phyloP scores from a whole-genome alignment of 805 yeast genomes.

The Metschnikowia arizonensis region DNA sequence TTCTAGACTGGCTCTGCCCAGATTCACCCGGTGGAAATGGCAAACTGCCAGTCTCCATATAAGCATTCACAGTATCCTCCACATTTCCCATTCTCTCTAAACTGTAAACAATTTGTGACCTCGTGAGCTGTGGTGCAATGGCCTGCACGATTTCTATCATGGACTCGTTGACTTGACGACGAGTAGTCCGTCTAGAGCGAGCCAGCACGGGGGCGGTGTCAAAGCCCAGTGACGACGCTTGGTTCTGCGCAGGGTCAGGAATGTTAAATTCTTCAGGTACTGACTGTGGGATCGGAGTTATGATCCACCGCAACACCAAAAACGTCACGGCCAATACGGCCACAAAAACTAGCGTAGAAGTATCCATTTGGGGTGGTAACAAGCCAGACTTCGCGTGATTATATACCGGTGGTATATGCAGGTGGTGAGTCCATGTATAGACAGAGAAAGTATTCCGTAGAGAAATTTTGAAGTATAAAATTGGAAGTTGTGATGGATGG shows the following conservation, averaged over 20 bases:
- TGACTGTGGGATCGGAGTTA: constrained; percentile 51
- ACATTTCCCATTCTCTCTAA: constrained; percentile 76
- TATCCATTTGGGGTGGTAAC: constrained; percentile 39
- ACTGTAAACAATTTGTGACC: constrained; percentile 68
- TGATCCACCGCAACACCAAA: constrained; percentile 61
- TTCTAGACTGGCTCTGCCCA: background rate
- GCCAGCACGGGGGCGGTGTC: background rate
- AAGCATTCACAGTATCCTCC: constrained; percentile 71
- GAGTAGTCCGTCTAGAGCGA: constrained; percentile 17
- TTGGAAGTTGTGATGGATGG: too few relatives aligned
- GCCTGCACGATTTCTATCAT: constrained; percentile 87
- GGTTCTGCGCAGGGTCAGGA: constrained; percentile 13
- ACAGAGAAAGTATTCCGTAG: too few relatives aligned
- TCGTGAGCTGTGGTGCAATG: constrained; percentile 69
- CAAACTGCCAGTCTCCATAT: constrained; percentile 55
- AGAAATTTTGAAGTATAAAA: too few relatives aligned
- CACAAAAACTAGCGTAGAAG: constrained; percentile 50
- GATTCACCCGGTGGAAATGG: constrained; percentile 33
- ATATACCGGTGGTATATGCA: background rate
- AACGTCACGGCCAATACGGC: constrained; percentile 49
- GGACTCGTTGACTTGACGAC: constrained; percentile 53
- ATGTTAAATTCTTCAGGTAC: constrained; percentile 19
- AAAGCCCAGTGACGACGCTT: background rate
- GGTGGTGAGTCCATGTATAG: background rate
- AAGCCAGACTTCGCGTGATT: background rate